A percentile compares a stretch with the other conserved stretches of the same genome.
Conservation (phyloP, 441 rosid genomes). For the Syzygium malaccense region DNA sequence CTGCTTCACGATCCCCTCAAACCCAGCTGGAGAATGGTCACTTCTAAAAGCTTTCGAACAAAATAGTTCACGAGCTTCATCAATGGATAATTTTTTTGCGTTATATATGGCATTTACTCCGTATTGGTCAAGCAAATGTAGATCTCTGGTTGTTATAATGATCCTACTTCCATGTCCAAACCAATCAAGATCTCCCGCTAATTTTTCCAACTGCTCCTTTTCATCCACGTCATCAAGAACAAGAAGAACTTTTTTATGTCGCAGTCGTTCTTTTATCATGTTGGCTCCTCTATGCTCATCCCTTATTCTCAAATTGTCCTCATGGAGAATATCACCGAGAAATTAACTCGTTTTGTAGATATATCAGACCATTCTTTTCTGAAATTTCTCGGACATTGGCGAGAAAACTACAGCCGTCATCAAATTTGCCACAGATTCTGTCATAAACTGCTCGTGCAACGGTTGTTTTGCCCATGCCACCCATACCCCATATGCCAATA, state of each 20-base stretch:
- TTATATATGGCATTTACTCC: not conserved
- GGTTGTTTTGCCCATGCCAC: constrained; percentile 1
- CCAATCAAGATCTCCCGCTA: constrained; percentile 22
- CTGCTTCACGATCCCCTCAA: not conserved
- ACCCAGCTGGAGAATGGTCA: not conserved
- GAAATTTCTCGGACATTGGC: constrained; percentile 24
- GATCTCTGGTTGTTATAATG: constrained; percentile 29
- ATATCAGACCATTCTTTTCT: not conserved
- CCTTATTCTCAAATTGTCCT: too few relatives aligned
- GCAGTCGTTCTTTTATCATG: too few relatives aligned
- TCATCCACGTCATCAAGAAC: constrained; percentile 24
- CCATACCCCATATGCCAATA: not conserved
- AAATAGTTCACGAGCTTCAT: constrained; percentile 27
- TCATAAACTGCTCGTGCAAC: not conserved
- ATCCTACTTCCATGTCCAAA: constrained; percentile 34
- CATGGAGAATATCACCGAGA: too few relatives aligned
- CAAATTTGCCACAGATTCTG: not conserved
- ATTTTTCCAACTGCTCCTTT: constrained; percentile 7
- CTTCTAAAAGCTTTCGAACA: constrained; percentile 5
- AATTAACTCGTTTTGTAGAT: constrained; percentile 21
- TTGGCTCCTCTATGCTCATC: too few relatives aligned
- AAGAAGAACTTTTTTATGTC: not conserved
- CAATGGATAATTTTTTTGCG: not conserved
- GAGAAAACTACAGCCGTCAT: constrained; percentile 15
- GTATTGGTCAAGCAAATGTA: constrained; percentile 18